Conservation (phyloP, 371 early-diverging fungal species). For the Actinomortierella ambigua region DNA sequence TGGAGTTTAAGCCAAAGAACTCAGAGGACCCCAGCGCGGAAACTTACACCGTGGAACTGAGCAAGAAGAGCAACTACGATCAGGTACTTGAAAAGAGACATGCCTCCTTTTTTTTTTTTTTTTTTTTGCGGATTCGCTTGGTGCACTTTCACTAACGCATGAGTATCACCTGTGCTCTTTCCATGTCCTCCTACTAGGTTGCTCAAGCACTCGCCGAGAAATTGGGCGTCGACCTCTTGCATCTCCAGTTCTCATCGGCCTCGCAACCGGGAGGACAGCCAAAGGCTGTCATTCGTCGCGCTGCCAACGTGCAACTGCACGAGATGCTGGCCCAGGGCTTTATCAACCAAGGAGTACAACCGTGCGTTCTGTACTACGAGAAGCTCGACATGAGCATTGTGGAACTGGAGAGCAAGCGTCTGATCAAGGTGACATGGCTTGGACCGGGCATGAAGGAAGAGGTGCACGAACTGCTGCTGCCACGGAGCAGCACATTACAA, state of each 20-base stretch:
- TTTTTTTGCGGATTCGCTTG: background rate
- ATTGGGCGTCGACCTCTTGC: conserved; percentile 65
- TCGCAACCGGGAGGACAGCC: conserved; percentile 45
- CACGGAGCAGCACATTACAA: conserved; percentile 59
- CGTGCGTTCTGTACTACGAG: conserved; percentile 74
- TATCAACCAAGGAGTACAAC: conserved; percentile 11
- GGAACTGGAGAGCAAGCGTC: conserved; percentile 82
- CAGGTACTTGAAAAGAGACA: conserved; percentile 32
- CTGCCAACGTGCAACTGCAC: conserved; percentile 53
- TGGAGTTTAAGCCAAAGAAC: conserved; percentile 71
- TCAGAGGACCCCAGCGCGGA: conserved; percentile 34
- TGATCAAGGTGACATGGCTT: conserved; percentile 61
- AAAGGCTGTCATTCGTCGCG: conserved; percentile 52
- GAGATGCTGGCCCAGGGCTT: conserved; percentile 63
- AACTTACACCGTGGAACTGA: conserved; percentile 52
- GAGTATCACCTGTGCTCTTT: too few relatives aligned
- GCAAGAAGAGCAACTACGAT: conserved; percentile 72
- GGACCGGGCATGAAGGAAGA: conserved; percentile 55
- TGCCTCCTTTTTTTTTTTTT: background rate
- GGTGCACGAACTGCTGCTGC: conserved; percentile 60
- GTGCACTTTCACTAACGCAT: background rate
- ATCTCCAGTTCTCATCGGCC: conserved; percentile 67
- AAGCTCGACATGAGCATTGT: conserved; percentile 76
- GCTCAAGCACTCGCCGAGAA: conserved; percentile 60
- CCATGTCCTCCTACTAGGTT: conserved; percentile 29